A percentile compares a stretch with the other conserved stretches of the same genome.
phyloP scores from a whole-genome alignment of 1,139 yeast genomes.

The Geotrichum klebahnii region DNA sequence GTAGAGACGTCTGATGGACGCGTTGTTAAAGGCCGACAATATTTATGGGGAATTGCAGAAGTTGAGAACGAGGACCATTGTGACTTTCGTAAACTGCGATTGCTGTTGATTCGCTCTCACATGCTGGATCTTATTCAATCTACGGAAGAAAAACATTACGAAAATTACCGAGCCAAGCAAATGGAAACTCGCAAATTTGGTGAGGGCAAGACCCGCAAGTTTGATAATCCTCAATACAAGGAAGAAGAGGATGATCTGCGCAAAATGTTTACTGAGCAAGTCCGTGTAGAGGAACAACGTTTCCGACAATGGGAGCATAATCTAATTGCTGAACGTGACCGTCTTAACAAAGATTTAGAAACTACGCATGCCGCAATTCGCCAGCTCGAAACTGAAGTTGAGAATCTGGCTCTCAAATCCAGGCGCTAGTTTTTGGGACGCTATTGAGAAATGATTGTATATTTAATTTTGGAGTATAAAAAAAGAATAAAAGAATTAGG shows the following conservation, averaged over 20 bases:
- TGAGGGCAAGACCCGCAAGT: slow-evolving; percentile 43
- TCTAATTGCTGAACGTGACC: slow-evolving; percentile 88
- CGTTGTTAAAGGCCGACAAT: slow-evolving; percentile 82
- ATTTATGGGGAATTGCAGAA: slow-evolving; percentile 97
- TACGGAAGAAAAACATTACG: slow-evolving; percentile 88
- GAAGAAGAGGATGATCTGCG: slow-evolving; percentile 94
- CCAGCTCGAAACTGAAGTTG: slow-evolving; percentile 37
- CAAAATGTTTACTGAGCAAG: slow-evolving; percentile 96
- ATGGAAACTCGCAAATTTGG: slow-evolving; percentile 59
- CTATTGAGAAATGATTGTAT: no score
- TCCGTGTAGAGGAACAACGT: slow-evolving; percentile 92
- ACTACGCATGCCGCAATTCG: slow-evolving; percentile 58
- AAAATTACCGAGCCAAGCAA: slow-evolving; percentile 77
- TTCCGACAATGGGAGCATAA: slow-evolving; percentile 98
- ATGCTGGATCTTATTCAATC: slow-evolving; percentile 83
- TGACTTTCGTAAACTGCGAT: slow-evolving; percentile 88
- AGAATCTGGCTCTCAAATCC: slow-evolving; percentile 26
- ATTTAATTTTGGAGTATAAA: no score
- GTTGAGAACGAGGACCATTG: slow-evolving; percentile 95
- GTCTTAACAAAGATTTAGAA: slow-evolving; percentile 89
- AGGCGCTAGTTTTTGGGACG: no score
- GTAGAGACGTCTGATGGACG: slow-evolving; percentile 72
- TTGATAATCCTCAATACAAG: slow-evolving; percentile 84
- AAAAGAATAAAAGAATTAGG: no score
- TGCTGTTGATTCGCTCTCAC: slow-evolving; percentile 83